A percentile compares a stretch with the other conserved stretches of the same genome.
phyloP scores from a whole-genome alignment of 331 rosid species.

The Cydonia oblonga region DNA sequence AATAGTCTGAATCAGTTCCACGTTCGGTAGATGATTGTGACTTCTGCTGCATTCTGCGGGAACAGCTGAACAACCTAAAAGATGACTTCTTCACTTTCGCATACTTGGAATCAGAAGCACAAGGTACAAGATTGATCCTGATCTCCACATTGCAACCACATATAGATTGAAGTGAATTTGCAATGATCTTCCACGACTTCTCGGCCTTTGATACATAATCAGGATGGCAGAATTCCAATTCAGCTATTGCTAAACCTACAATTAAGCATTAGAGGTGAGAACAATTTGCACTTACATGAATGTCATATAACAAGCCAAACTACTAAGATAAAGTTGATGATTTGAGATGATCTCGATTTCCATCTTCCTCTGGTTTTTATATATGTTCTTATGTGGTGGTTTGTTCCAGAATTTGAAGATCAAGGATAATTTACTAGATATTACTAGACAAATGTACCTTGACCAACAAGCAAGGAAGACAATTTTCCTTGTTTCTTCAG shows the following conservation, averaged over 20 bases:
- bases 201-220: slow-evolving; percentile 48
- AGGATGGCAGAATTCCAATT: slow-evolving; percentile 58
- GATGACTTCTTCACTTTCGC: slow-evolving; percentile 39
- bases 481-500: slow-evolving; percentile 70
- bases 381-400: background rate
- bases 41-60: slow-evolving; percentile 35
- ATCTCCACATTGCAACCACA: slow-evolving; percentile 71
- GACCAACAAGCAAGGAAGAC: slow-evolving; percentile 45
- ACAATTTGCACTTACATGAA: background rate
- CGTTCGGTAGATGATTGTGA: slow-evolving; percentile 29
- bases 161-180: slow-evolving; percentile 50
- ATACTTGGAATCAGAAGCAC: slow-evolving; percentile 29
- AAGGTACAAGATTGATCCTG: slow-evolving; percentile 47
- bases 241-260: slow-evolving; percentile 67
- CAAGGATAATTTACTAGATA: background rate
- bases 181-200: slow-evolving; percentile 74
- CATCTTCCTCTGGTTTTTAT: background rate
- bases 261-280: background rate
- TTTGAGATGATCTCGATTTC: background rate
- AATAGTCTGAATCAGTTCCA: slow-evolving; percentile 36
- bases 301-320: background rate
- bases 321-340: background rate
- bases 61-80: slow-evolving; percentile 60
- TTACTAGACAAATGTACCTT: slow-evolving; percentile 29
- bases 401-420: background rate